phyloP scores from a whole-genome alignment of 352 stramenopile species.

The Aphanomyces stellatus region DNA sequence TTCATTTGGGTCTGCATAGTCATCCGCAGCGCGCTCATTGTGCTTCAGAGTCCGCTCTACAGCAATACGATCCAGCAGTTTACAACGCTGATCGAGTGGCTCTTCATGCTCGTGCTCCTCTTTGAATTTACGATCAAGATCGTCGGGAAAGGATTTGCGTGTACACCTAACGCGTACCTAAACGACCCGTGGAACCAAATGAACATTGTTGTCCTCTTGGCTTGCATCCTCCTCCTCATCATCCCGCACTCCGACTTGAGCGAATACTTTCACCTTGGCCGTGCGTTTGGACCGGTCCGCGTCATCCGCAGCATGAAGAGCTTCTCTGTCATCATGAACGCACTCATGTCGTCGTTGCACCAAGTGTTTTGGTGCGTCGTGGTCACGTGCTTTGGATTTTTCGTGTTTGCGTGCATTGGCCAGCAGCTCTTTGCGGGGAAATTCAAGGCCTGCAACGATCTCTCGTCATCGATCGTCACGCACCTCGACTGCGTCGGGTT shows the following conservation, averaged over 20 bases:
- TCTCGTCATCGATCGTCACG: conserved; percentile 29
- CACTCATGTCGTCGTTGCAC: conserved; percentile 55
- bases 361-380: conserved; percentile 80
- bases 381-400: conserved; percentile 72
- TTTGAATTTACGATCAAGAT: conserved; percentile 84
- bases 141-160: conserved; percentile 62
- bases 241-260: conserved; percentile 69
- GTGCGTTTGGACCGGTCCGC: conserved; percentile 71
- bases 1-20: conserved; percentile 79
- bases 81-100: conserved; percentile 56
- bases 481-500: conserved; percentile 48
- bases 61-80: conserved; percentile 73
- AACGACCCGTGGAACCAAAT: conserved; percentile 78
- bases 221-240: conserved; percentile 60
- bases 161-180: conserved; percentile 72
- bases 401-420: conserved; percentile 74
- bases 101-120: conserved; percentile 61
- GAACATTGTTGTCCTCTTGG: conserved; percentile 74
- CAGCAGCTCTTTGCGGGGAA: conserved; percentile 80
- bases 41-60: conserved; percentile 68
- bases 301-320: conserved; percentile 81
- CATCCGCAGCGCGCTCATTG: conserved; percentile 62
- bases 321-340: conserved; percentile 78
- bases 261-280: conserved; percentile 57
- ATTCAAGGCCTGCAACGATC: conserved; percentile 75